Evolutionary conservation across 805 yeast species (phyloP), one percentile per base, ranked within the genome.

Genomic region (Monosporozyma siamensis): DNA sequence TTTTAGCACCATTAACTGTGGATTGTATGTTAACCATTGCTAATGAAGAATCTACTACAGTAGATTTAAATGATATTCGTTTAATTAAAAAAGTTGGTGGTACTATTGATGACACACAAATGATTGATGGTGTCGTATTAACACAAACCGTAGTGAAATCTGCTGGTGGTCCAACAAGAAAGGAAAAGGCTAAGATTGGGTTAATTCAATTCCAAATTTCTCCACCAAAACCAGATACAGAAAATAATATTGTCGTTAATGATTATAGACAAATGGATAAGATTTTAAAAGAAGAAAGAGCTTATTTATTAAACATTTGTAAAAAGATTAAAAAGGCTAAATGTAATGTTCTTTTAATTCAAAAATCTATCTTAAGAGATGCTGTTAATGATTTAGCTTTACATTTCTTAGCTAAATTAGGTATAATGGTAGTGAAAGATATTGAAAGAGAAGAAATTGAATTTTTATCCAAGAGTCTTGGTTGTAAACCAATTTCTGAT

Each of bases 181-280:
- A 86, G 62, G 98, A 92, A 61, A 90, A 89, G 71, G 97, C 98
- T 12, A 75, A 74, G 51, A 87, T 87, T 60, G 97, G 84, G 23
- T 75, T 84, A 58, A 77, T 84, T 58, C 99, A 88, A 70, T 92
- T 85, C 71, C 98, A 85, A 71, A 75, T 88, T 48, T 86, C 95
- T 17, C 96, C 97, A 20, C 97, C 97, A 51, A 88, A 88, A 62
- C 97, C 97, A 17, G 97, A 88, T 60, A 82, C 94, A 82, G 98
- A 92, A 69, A 92, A 92, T 65, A 90, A 89, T 61, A 90, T 92
- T 39, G 95, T 92, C 44, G 97, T 92, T 43, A 92, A 85, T 60
- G 99, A 92, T 65, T 92, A 92, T 70, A 78, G 98, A 66, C 98
- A 92, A 67, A 92, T 92, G 99, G 99, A 92, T 67, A 92, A 90